A percentile compares a stretch with the other conserved stretches of the same genome.
Evolutionary conservation across 2,329 filamentous ascomycete genomes (phyloP).

Genomic region (Aquanectria penicillioides): DNA sequence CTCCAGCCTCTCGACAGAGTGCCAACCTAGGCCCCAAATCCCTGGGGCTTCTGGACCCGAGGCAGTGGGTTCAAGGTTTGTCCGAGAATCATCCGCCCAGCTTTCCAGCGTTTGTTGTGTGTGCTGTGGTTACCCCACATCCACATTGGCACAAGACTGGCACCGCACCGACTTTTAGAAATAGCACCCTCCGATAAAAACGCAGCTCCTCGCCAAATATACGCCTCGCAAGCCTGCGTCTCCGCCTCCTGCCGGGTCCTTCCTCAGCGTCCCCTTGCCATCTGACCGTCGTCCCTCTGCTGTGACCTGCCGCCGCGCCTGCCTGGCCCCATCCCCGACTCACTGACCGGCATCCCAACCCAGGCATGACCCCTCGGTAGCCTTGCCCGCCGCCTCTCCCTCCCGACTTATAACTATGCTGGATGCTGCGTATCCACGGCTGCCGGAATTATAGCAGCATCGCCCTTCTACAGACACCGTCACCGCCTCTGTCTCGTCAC

Average conservation of each 20-base stretch:
- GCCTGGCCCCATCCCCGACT: conserved; percentile 28
- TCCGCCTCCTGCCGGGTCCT: conserved; percentile 17
- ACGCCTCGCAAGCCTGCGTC: conserved; percentile 30
- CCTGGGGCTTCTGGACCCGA: conserved; percentile 16
- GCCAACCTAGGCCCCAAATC: too few species aligned
- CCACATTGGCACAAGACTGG: conserved; percentile 52
- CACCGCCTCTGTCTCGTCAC: conserved; percentile 12
- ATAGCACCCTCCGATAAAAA: conserved; percentile 49
- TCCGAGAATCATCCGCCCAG: conserved; percentile 43
- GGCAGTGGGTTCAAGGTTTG: conserved; percentile 29
- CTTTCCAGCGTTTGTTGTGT: conserved; percentile 7
- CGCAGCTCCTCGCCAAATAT: conserved; percentile 42
- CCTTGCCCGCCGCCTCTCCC: conserved; percentile 47
- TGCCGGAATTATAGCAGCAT: conserved; percentile 57
- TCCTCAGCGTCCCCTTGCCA: conserved; percentile 28
- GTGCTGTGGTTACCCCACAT: conserved; percentile 46
- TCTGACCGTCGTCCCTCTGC: conserved; percentile 16
- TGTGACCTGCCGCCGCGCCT: conserved; percentile 2
- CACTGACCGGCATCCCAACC: conserved; percentile 34
- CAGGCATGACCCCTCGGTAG: conserved; percentile 55
- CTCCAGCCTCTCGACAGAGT: background rate
- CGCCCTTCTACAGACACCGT: conserved; percentile 28
- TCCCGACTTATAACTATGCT: conserved; percentile 52
- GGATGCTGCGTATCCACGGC: conserved; percentile 53
- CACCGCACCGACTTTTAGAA: conserved; percentile 53